A percentile compares a stretch with the other conserved stretches of the same genome.
phyloP scores from a whole-genome alignment of 2,329 filamentous ascomycete species.

The Sclerotinia borealis region DNA sequence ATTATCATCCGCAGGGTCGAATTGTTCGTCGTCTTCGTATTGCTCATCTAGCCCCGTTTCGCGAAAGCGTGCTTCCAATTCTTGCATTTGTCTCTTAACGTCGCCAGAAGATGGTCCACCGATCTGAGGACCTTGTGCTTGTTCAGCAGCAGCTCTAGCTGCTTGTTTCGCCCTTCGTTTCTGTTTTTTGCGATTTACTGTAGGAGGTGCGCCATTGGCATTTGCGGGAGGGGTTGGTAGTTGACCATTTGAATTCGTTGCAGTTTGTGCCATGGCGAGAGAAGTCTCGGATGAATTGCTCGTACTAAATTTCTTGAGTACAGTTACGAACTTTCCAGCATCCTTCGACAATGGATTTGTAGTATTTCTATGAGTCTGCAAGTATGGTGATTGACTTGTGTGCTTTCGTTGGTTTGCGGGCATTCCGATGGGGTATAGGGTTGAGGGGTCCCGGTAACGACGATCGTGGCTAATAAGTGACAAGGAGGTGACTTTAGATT shows the following conservation, averaged over 20 bases:
- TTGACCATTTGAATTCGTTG: slow-evolving; percentile 30
- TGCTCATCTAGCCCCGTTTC: slow-evolving; percentile 26
- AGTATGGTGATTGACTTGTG: slow-evolving; percentile 44
- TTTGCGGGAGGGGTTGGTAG: slow-evolving; percentile 25
- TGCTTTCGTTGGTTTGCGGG: slow-evolving; percentile 48
- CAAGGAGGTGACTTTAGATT: background rate
- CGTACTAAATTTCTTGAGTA: slow-evolving; percentile 47
- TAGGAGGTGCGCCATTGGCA: slow-evolving; percentile 35
- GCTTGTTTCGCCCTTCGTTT: slow-evolving; percentile 76
- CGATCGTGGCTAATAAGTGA: slow-evolving; percentile 1
- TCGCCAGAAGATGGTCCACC: slow-evolving; percentile 18
- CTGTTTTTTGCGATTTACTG: slow-evolving; percentile 89
- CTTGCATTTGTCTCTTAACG: slow-evolving; percentile 25
- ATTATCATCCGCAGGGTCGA: slow-evolving; percentile 44
- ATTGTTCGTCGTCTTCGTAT: slow-evolving; percentile 31
- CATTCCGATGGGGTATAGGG: slow-evolving; percentile 34
- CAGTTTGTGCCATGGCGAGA: slow-evolving; percentile 36
- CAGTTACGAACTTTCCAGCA: slow-evolving; percentile 62
- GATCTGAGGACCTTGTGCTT: slow-evolving; percentile 18
- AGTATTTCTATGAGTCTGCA: slow-evolving; percentile 45
- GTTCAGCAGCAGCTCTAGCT: slow-evolving; percentile 31
- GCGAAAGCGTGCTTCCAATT: slow-evolving; percentile 28
- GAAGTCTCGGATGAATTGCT: slow-evolving; percentile 50
- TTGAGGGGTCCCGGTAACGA: slow-evolving; percentile 9
- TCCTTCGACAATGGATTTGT: slow-evolving; percentile 63